These are phyloP conservation scores for Ophiocordyceps australis DNA, from an alignment of 2,329 filamentous ascomycete genomes.

Conservation along the genomic window DNA sequence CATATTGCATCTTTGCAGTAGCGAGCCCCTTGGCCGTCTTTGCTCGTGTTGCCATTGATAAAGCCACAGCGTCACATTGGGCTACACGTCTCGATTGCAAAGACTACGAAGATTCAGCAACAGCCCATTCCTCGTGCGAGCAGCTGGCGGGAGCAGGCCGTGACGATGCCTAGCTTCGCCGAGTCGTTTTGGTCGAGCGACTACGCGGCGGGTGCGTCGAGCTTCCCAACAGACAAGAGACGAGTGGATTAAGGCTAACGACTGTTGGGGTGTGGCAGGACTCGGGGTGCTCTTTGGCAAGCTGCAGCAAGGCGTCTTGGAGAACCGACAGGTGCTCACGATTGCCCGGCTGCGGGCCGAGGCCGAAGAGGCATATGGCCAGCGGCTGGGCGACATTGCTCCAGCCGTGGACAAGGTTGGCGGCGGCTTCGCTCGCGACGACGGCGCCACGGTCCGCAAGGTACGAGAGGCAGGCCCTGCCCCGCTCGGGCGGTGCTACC, in stretches of 20 bases:
- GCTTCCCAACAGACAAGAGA: too few relatives aligned
- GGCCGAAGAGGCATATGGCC: slow-evolving; percentile 79
- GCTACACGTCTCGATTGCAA: too few relatives aligned
- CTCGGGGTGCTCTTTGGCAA: slow-evolving; percentile 91
- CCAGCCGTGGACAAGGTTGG: slow-evolving; percentile 64
- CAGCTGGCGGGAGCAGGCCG: slow-evolving; percentile 3
- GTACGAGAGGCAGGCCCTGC: too few relatives aligned
- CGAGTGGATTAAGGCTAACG: too few relatives aligned
- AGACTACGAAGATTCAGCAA: too few relatives aligned
- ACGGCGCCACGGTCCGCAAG: slow-evolving; percentile 91
- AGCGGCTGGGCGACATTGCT: slow-evolving; percentile 64
- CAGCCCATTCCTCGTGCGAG: too few relatives aligned
- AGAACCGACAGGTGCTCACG: slow-evolving; percentile 86
- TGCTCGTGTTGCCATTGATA: too few relatives aligned
- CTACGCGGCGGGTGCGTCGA: slow-evolving; percentile 68
- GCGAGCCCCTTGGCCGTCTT: too few relatives aligned
- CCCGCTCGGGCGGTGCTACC: not conserved
- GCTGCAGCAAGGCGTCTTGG: slow-evolving; percentile 86
- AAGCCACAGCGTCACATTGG: too few relatives aligned
- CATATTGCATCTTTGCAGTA: too few relatives aligned
- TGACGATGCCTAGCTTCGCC: slow-evolving; percentile 69
- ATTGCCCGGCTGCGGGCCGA: slow-evolving; percentile 89
- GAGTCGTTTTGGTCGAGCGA: slow-evolving; percentile 97
- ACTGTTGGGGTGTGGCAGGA: slow-evolving; percentile 36
- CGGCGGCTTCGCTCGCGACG: slow-evolving; percentile 76